Evolutionary conservation across 1,284 basidiomycete species (phyloP).

Genomic region (Cryptococcus floricola): DNA sequence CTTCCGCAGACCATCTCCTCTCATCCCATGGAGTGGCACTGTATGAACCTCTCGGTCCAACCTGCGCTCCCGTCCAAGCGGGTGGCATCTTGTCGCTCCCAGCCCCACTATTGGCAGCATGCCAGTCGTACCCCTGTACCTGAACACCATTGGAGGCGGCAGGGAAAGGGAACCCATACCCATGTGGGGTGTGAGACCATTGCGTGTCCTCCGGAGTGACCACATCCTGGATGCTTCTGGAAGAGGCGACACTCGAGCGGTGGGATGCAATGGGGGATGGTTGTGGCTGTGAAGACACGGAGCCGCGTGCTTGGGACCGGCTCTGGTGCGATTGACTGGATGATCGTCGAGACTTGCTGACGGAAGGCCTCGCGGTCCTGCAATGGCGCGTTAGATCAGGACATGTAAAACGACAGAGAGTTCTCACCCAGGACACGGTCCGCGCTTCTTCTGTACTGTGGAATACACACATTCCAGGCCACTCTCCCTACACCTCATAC

Average conservation of each 20-base stretch:
- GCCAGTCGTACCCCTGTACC: neutral
- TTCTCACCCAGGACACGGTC: constrained; percentile 37
- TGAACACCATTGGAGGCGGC: neutral
- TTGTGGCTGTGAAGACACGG: neutral
- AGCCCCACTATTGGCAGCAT: neutral
- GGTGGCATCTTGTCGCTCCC: neutral
- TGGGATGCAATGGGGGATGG: constrained; percentile 7
- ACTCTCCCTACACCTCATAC: constrained; percentile 42
- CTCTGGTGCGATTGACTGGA: constrained; percentile 5
- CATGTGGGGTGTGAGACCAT: neutral
- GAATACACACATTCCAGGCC: constrained; percentile 41
- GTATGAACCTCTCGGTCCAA: neutral
- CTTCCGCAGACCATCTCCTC: neutral
- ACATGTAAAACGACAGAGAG: neutral
- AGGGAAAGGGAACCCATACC: neutral
- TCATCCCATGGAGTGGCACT: neutral
- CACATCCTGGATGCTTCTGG: neutral
- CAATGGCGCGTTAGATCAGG: neutral
- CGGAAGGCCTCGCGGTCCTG: constrained; percentile 15
- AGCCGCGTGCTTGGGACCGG: neutral
- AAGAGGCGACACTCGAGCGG: constrained; percentile 16
- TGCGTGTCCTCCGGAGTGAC: neutral
- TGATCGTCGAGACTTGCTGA: constrained; percentile 11
- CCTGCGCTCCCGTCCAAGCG: neutral
- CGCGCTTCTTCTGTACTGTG: constrained; percentile 44